Base-by-base conservation (phyloP, 306 rosid species). In the Oemleria cerasiformis region DNA sequence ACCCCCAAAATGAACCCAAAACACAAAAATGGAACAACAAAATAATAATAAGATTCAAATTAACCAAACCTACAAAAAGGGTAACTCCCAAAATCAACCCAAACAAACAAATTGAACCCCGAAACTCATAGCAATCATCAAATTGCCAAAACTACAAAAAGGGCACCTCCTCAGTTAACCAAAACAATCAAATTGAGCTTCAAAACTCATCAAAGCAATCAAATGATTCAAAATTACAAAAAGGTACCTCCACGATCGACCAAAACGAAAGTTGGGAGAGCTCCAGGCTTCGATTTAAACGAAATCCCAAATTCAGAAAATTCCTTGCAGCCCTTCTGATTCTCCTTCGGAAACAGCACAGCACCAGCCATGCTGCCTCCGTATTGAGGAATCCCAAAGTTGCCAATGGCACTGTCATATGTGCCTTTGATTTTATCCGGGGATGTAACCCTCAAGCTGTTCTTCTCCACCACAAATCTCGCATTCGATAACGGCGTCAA, bases 301-400 rank as follows among this genome's bases (percentile, higher is more conserved):
- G 92, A 82, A 80, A 95, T 76, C 68, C 88, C 91, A 45, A 44
- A 92, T 36, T 89, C 97, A 63, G 83, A 84, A 72, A 86, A 94
- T 56, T 84, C 95, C 72, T 82, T 89, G 69, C 99, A 95, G 17
- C 97, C 97, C 80, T 91, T 91, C 38, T 61, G 89, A 76, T 95
- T 91, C 23, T 95, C 96, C 68, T 89, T 89, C 0, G 99, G 97
- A 79, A 82, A 95, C 30, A 84, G 63, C 12, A 95, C 97, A 73
- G 78, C 77, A 9, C 99, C 99, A 53, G 97, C 86, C 97, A 95
- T 91, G 82, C 99, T 95, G 7, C 97, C 99, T 6, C 99, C 99
- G 76, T 95, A 95, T 70, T 95, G 99, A 56, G 99, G 99, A 47
- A 95, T 86, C 68, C 99, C 99, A 57, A 95, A 95, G 92, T 95